These are phyloP conservation scores for Cymbidium sinense DNA, from an alignment of 106 monocot genomes.

Conservation along the genomic window DNA sequence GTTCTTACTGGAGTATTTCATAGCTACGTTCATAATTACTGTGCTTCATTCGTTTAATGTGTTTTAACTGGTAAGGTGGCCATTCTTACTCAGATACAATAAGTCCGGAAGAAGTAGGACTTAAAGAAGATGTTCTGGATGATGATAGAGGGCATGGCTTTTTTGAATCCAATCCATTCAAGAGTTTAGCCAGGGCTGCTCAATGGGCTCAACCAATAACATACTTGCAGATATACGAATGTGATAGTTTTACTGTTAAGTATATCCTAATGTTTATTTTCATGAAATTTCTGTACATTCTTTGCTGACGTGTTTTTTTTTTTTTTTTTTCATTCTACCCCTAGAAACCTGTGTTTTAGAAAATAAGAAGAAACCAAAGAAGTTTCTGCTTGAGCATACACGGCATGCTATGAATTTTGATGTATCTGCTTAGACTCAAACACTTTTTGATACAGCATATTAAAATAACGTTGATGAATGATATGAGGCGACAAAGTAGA, in stretches of 20 bases:
- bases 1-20: background rate
- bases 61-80: background rate
- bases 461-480: background rate
- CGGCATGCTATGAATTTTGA: background rate
- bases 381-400: background rate
- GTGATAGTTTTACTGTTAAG: slow-evolving; percentile 78
- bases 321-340: background rate
- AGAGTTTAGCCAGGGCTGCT: slow-evolving; percentile 45
- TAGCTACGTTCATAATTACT: background rate
- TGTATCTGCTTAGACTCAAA: background rate
- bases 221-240: slow-evolving; percentile 80
- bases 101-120: slow-evolving; percentile 68
- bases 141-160: slow-evolving; percentile 89
- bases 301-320: background rate
- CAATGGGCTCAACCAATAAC: slow-evolving; percentile 89
- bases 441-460: background rate
- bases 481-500: background rate
- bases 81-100: slow-evolving; percentile 65
- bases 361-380: background rate
- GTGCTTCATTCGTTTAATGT: background rate
- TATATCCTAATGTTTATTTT: slow-evolving; percentile 6
- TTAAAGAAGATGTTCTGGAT: slow-evolving; percentile 42
- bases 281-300: background rate
- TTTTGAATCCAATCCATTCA: slow-evolving; percentile 53
- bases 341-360: background rate